Percentiles rank a stretch among this genome's conserved stretches.
These are phyloP conservation scores for Ogataea methylovora DNA, from an alignment of 805 yeast species.

Conservation along the genomic window DNA sequence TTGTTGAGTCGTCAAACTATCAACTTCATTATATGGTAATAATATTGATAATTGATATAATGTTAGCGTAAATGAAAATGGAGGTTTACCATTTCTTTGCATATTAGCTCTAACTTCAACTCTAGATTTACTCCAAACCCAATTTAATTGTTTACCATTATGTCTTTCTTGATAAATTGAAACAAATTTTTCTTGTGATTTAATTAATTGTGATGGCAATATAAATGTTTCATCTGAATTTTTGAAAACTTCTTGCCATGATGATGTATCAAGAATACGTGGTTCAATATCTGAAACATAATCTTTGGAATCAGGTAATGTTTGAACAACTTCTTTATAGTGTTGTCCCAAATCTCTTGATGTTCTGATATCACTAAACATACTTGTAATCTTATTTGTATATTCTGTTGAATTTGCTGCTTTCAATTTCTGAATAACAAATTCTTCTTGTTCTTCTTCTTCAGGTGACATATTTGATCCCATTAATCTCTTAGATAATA, in stretches of 20 bases:
- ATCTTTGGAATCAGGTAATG: constrained; percentile 10
- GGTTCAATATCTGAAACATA: constrained; percentile 24
- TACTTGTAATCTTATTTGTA: constrained; percentile 86
- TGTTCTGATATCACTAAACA: constrained; percentile 90
- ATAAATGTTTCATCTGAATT: constrained; percentile 34
- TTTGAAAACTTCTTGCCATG: constrained; percentile 25
- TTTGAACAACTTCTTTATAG: constrained; percentile 18
- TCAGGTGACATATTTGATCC: constrained; percentile 67
- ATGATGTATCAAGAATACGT: constrained; percentile 22
- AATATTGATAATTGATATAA: constrained; percentile 83
- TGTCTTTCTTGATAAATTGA: constrained; percentile 68
- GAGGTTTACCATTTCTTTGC: constrained; percentile 72
- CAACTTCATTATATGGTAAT: constrained; percentile 71
- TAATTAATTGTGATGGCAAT: constrained; percentile 61
- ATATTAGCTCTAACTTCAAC: constrained; percentile 87
- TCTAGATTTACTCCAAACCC: constrained; percentile 95
- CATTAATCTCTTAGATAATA: constrained; percentile 83
- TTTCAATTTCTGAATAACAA: constrained; percentile 77
- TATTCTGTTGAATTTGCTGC: constrained; percentile 88
- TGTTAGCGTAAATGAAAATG: constrained; percentile 75
- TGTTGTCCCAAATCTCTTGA: constrained; percentile 63
- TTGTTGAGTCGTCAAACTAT: constrained; percentile 50
- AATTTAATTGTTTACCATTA: constrained; percentile 79
- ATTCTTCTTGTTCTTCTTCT: constrained; percentile 78
- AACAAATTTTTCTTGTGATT: constrained; percentile 60